Conservation (phyloP, 345 rosid species). For the Pistacia integerrima region DNA sequence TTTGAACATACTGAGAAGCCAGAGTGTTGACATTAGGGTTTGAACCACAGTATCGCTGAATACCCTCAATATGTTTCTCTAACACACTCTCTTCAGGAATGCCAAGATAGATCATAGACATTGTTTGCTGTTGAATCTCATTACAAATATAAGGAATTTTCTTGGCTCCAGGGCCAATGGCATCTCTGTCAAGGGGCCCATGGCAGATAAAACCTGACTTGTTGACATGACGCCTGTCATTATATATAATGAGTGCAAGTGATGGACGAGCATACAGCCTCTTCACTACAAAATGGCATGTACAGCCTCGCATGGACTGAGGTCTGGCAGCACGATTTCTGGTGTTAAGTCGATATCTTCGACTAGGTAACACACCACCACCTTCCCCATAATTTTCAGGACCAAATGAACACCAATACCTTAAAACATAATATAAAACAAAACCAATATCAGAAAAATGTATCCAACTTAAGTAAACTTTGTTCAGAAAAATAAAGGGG, state of each 20-base stretch:
- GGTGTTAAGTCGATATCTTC: constrained; percentile 83
- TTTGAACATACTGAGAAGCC: constrained; percentile 90
- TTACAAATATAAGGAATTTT: constrained; percentile 83
- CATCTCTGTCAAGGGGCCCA: constrained; percentile 94
- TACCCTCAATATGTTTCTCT: constrained; percentile 94
- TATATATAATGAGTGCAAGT: constrained; percentile 74
- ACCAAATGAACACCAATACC: constrained; percentile 98
- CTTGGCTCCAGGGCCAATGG: constrained; percentile 95
- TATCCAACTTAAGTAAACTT: not conserved
- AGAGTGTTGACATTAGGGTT: constrained; percentile 65
- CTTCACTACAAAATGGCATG: constrained; percentile 82
- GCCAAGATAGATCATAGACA: constrained; percentile 96
- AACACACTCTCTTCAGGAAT: constrained; percentile 91
- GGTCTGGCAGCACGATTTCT: constrained; percentile 88
- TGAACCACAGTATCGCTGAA: constrained; percentile 82
- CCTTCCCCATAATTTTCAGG: constrained; percentile 99
- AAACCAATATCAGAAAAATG: not conserved
- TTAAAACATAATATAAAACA: constrained; percentile 15
- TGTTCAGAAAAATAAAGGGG: too few relatives aligned
- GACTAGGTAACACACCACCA: constrained; percentile 81
- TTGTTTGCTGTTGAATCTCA: constrained; percentile 82
- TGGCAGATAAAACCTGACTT: constrained; percentile 87
- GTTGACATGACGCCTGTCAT: constrained; percentile 82
- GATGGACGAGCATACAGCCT: constrained; percentile 81
- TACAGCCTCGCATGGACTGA: constrained; percentile 97